Conservation (phyloP, 805 yeast genomes). For the Isabelozyma rhagii region DNA sequence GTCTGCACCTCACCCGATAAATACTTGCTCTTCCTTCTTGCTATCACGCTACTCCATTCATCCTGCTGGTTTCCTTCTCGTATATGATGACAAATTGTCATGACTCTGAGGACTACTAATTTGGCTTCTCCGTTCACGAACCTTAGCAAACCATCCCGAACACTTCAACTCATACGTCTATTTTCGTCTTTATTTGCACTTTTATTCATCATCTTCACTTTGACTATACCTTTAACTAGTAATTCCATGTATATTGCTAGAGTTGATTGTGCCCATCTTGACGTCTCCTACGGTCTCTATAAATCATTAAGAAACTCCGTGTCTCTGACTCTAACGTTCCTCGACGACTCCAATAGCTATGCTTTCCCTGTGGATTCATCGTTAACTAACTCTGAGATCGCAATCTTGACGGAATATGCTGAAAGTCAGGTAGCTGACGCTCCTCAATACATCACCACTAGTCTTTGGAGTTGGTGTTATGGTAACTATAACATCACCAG, state of each 20-base stretch:
- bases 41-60: background rate
- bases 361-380: conserved; percentile 24
- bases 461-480: conserved; percentile 45
- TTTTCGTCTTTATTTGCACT: conserved; percentile 13
- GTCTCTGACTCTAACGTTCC: conserved; percentile 14
- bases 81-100: conserved; percentile 1
- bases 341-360: conserved; percentile 16
- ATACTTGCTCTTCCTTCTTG: background rate
- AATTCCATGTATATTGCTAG: conserved; percentile 24
- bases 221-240: conserved; percentile 24
- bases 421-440: conserved; percentile 42
- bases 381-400: conserved; percentile 49
- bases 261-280: conserved; percentile 50
- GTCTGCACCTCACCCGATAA: no score
- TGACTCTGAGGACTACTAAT: background rate
- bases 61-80: conserved; percentile 6
- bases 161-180: conserved; percentile 24
- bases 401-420: conserved; percentile 44
- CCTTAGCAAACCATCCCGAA: conserved; percentile 21
- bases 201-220: conserved; percentile 13
- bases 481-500: conserved; percentile 33
- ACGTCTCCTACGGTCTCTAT: conserved; percentile 53
- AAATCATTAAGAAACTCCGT: conserved; percentile 36
- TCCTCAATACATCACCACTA: conserved; percentile 46
- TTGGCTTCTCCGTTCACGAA: conserved; percentile 15